phyloP scores from a whole-genome alignment of 345 rosid species.

The Viola odorata region DNA sequence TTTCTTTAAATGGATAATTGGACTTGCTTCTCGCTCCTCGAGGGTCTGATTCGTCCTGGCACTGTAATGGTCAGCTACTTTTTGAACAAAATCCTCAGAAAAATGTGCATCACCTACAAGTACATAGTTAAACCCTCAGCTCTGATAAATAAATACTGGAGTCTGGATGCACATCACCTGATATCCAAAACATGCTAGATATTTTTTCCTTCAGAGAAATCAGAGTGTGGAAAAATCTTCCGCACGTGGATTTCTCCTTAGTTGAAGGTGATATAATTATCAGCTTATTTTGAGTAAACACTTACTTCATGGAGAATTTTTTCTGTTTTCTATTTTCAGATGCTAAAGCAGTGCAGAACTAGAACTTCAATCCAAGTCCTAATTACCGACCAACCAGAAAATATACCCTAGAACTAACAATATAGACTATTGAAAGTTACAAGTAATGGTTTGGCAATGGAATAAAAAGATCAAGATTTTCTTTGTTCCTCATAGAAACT shows the following conservation, averaged over 20 bases:
- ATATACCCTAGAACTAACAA: neutral
- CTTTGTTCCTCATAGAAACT: neutral
- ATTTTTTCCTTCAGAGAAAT: neutral
- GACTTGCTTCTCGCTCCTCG: conserved; percentile 98
- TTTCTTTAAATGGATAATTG: conserved; percentile 90
- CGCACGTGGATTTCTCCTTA: neutral
- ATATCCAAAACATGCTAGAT: neutral
- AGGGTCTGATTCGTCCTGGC: conserved; percentile 93
- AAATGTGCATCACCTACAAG: conserved; percentile 49
- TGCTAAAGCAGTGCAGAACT: too few species aligned
- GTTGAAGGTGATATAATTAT: neutral
- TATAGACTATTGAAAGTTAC: neutral
- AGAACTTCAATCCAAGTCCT: neutral
- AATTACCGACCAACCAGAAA: neutral
- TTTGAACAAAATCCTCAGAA: conserved; percentile 42
- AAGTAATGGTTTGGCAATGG: neutral
- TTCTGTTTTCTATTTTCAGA: too few species aligned
- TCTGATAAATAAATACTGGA: neutral
- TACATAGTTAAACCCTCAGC: conserved; percentile 5
- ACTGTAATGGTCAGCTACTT: conserved; percentile 94
- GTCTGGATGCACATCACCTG: neutral
- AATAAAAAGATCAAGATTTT: neutral
- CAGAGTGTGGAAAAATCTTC: too few species aligned
- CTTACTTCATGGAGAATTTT: neutral
- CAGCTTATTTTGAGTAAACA: neutral